phyloP scores from a whole-genome alignment of 2,329 filamentous ascomycete species.

The Emydomyces testavorans region DNA sequence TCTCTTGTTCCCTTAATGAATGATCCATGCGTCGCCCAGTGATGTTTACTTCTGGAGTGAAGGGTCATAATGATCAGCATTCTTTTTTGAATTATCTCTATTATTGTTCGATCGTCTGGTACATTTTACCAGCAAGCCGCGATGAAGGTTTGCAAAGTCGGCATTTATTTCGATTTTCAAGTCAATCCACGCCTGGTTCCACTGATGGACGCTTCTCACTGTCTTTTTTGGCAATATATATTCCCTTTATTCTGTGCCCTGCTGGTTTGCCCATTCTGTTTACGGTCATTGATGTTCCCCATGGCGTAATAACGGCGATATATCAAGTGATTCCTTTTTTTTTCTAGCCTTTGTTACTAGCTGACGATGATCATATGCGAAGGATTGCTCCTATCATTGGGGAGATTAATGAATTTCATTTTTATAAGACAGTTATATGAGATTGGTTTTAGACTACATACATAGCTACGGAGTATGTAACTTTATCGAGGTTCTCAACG shows the following conservation, averaged over 20 bases:
- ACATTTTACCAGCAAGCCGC: too few relatives aligned
- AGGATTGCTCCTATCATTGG: background rate
- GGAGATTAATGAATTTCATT: background rate
- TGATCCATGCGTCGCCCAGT: conserved; percentile 2
- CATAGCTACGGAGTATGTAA: too few relatives aligned
- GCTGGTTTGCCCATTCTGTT: conserved; percentile 6
- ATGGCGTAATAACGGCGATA: conserved; percentile 4
- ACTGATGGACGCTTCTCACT: background rate
- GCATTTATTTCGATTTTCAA: too few relatives aligned
- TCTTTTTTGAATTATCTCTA: conserved; percentile 13
- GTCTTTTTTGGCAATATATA: background rate
- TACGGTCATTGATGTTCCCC: conserved; percentile 1
- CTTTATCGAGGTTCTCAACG: too few relatives aligned
- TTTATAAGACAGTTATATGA: too few relatives aligned
- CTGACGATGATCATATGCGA: too few relatives aligned
- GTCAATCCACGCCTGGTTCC: background rate
- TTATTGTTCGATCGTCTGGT: too few relatives aligned
- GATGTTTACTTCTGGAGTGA: conserved; percentile 9
- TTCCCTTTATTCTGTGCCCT: conserved; percentile 1
- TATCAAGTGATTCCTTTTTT: background rate
- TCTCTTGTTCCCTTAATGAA: conserved; percentile 2
- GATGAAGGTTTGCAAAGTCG: too few relatives aligned
- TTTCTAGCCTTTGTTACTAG: background rate
- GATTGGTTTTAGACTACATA: too few relatives aligned
- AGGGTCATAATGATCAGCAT: conserved; percentile 16